These are phyloP conservation scores for Marasmius sp. DNA, from an alignment of 1,284 basidiomycete genomes.

Conservation along the genomic window DNA sequence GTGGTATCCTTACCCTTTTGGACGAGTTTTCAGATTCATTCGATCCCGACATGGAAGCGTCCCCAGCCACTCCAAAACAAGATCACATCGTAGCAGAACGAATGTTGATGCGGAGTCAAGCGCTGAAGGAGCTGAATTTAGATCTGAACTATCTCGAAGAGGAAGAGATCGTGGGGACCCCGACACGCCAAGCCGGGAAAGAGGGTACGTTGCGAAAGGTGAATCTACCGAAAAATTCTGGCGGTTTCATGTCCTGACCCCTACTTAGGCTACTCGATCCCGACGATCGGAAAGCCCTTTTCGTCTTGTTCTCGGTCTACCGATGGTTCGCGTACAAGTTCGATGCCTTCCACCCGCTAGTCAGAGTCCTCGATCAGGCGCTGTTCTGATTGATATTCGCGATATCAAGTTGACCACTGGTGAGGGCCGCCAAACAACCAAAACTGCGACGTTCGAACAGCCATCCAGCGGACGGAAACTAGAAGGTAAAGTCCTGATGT, in stretches of 20 bases:
- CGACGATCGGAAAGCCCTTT: constrained; percentile 1
- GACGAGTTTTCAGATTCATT: constrained; percentile 26
- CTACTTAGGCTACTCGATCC: background rate
- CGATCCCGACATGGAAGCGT: constrained; percentile 38
- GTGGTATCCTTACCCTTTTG: constrained; percentile 38
- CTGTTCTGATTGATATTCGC: constrained; percentile 64
- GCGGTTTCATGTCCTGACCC: background rate
- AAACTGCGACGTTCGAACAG: constrained; percentile 40
- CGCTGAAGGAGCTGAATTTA: constrained; percentile 56
- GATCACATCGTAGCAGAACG: constrained; percentile 27
- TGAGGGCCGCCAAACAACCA: constrained; percentile 21
- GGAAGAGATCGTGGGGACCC: background rate
- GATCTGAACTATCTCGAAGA: constrained; percentile 42
- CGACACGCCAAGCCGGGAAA: background rate
- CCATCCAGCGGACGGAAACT: constrained; percentile 16
- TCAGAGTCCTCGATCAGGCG: constrained; percentile 56
- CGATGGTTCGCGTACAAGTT: constrained; percentile 61
- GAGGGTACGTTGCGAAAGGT: background rate
- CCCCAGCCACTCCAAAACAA: constrained; percentile 19
- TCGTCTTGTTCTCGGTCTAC: constrained; percentile 31
- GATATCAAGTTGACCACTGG: constrained; percentile 43
- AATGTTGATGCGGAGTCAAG: constrained; percentile 47
- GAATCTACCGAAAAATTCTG: background rate
- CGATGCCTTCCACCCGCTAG: constrained; percentile 52
- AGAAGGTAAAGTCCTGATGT: constrained; percentile 29